phyloP scores from a whole-genome alignment of 805 yeast species.

The Ogataea degrootiae region DNA sequence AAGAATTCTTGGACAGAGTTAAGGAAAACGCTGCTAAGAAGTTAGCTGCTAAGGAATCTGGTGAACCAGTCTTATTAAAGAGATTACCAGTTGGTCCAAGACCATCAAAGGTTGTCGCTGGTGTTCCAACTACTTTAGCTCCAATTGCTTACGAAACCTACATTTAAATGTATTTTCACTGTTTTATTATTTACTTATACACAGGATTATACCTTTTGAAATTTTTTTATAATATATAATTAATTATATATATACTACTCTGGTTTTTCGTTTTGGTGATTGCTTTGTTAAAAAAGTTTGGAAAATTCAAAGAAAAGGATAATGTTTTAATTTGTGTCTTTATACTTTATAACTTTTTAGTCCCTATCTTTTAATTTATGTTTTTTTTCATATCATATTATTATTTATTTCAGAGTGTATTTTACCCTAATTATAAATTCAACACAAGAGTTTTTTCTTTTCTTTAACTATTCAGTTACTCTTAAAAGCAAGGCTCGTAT shows the following conservation, averaged over 20 bases:
- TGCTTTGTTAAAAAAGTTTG: neutral
- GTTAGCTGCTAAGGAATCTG: conserved; percentile 91
- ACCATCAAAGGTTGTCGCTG: conserved; percentile 78
- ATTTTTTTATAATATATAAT: neutral
- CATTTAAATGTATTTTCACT: conserved; percentile 55
- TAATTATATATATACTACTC: neutral
- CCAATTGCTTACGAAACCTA: conserved; percentile 99
- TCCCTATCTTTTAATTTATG: too few species aligned
- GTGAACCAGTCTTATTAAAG: conserved; percentile 87
- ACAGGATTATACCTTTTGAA: neutral
- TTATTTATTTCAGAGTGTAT: too few species aligned
- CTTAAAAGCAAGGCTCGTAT: too few species aligned
- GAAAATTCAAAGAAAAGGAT: neutral
- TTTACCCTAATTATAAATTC: too few species aligned
- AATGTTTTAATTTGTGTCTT: too few species aligned
- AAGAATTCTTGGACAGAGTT: conserved; percentile 98
- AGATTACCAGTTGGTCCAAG: conserved; percentile 99
- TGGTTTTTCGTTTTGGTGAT: too few species aligned
- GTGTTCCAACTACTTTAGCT: conserved; percentile 94
- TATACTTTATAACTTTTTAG: too few species aligned
- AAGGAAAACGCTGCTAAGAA: conserved; percentile 92
- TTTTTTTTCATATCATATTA: too few species aligned
- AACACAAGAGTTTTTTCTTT: too few species aligned
- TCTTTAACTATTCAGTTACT: too few species aligned
- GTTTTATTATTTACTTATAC: neutral